A percentile compares a stretch with the other conserved stretches of the same genome.
These are phyloP conservation scores for Plasmodiophora brassicae DNA, from an alignment of 208 protist genomes.

Conservation along the genomic window DNA sequence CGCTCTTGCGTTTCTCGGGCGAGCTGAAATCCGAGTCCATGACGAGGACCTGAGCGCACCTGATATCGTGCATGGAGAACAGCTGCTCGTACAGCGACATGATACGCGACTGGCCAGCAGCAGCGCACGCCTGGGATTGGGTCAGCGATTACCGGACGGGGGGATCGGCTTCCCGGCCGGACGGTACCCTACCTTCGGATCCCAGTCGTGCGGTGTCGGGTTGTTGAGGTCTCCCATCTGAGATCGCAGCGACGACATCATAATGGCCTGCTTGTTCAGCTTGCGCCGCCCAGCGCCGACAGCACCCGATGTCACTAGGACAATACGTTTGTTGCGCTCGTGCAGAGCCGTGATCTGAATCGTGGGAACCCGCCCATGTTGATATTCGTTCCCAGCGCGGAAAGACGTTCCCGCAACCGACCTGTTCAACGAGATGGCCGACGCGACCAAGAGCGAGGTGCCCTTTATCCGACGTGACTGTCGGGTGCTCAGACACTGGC, in stretches of 20 bases:
- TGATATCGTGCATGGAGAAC: slow-evolving; percentile 56
- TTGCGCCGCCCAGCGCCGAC: slow-evolving; percentile 65
- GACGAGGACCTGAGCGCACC: slow-evolving; percentile 62
- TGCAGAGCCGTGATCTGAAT: slow-evolving; percentile 53
- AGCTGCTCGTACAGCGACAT: slow-evolving; percentile 66
- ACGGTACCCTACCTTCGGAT: background rate
- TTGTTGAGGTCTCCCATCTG: background rate
- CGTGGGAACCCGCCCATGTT: background rate
- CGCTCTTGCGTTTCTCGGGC: background rate
- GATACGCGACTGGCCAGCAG: slow-evolving; percentile 61
- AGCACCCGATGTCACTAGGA: slow-evolving; percentile 69
- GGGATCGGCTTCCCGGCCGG: background rate
- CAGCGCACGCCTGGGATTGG: slow-evolving; percentile 54
- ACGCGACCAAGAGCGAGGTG: slow-evolving; percentile 58
- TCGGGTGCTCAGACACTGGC: background rate
- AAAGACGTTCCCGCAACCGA: no score
- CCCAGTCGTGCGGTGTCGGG: slow-evolving; percentile 1
- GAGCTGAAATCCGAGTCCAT: slow-evolving; percentile 60
- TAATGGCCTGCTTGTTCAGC: slow-evolving; percentile 48
- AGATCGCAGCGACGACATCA: background rate
- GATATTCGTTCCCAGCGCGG: background rate
- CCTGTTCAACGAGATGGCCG: slow-evolving; percentile 62
- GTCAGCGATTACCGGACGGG: background rate
- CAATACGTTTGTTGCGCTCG: slow-evolving; percentile 61
- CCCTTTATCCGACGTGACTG: slow-evolving; percentile 62